Base-by-base conservation (phyloP, 768 basidiomycete genomes). In the Mycena indigotica region DNA sequence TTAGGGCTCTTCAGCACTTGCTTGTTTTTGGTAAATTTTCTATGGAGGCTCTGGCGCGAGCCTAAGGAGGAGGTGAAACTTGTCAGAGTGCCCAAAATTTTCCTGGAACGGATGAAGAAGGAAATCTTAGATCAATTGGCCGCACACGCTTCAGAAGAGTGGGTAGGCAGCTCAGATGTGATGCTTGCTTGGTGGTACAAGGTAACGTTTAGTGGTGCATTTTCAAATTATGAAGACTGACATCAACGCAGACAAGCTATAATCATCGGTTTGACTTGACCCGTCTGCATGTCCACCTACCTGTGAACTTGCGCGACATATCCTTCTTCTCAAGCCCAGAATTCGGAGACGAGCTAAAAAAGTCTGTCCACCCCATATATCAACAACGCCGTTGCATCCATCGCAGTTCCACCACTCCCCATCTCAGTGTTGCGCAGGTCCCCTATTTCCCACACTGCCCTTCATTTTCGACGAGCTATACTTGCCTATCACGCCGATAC, bases 141-240 rank as follows among this genome's bases (percentile, higher is more conserved):
- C n/a, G 28, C 23, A 13, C 10, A 8, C 23, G 54, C 24, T 13
- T 55, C 54, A 21, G 30, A 25, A 2, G 54, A 55, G 24, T 55
- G 32, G 28, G 54, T 48, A 2, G 45, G 54, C 2, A 55, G 54
- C 45, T 55, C 44, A 6, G 54, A 55, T 28, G 54, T 55, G 1
- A 28, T 55, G 25, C 5, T 26, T 1, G 54, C 54, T 4, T 55
- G 54, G 54, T 55, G 54, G 54, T 55, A 35, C 45, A 48, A 48
- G 54, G 54, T 54, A n/a, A 44, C 21, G 41, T 44, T n/a, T 38
- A n/a, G 35, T 40, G 29, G 50, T 24, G 29, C 28, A 28, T 19
- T 16, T 35, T 5, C 38, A 21, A 52, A 6, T 23, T 5, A 6
- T n/a, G 12, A 32, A 8, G 30, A 13, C 50, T 17, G 38, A 28